Base-by-base conservation (phyloP, 306 rosid species). In the Rosa multiflora region DNA sequence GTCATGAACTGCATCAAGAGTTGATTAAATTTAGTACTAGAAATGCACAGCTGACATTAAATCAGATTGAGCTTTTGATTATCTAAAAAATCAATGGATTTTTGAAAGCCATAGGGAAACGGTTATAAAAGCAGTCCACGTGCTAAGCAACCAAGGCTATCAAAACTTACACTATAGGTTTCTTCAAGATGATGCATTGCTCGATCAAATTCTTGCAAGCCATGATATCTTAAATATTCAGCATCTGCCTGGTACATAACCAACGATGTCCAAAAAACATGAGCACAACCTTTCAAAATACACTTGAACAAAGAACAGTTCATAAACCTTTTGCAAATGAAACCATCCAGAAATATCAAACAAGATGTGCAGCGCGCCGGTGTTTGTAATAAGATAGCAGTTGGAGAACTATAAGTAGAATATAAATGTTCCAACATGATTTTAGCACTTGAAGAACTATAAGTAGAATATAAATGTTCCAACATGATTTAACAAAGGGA, bases 141-240 rank as follows among this genome's bases (percentile, higher is more conserved):
- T 35, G 44, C 20, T 44, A 61, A 48, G 77, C 17, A 77, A 77
- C 62, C 51, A 43, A 77, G 18, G 62, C 20, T 14, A 44, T 68
- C 52, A 80, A 42, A 55, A 82, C 99, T 96, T 91, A 95, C 99
- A 75, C 89, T 85, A 86, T 84, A 93, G 55, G 80, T 82, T 84
- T 91, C 96, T 93, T 96, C 99, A 75, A 96, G 85, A 81, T 90
- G 96, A 84, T 96, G 99, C 98, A 96, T 96, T 51, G 97, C 97
- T 82, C 20, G 96, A 88, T 96, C 99, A 79, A 96, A 96, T 81
- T 93, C 96, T 88, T 96, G 97, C 99, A 96, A 72, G 48, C 98
- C 97, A 15, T 2, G 90, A 82, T 96, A 96, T 77, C 99, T 88
- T 78, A 96, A 86, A 87, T 51, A 89, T 0, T 90, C 81, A 49